Conservation (phyloP, 257 asterid genomes). For the Nicotiana otophora region DNA sequence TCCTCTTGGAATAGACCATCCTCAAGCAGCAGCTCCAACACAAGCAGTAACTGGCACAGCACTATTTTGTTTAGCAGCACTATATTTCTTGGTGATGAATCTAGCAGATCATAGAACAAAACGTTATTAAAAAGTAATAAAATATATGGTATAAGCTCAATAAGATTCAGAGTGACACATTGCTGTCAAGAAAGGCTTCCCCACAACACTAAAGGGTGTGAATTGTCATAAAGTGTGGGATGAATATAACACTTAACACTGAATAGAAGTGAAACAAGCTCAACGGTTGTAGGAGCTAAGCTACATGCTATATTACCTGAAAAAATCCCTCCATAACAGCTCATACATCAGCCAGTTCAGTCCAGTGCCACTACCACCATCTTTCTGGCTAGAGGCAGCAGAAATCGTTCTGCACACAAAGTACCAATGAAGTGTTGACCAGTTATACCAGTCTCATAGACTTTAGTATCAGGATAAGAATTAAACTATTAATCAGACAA, state of each 20-base stretch:
- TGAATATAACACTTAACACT: too few relatives aligned
- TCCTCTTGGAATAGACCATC: background rate
- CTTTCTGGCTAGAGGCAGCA: constrained; percentile 47
- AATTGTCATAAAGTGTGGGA: background rate
- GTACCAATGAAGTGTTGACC: background rate
- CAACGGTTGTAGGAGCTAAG: background rate
- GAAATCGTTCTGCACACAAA: constrained; percentile 47
- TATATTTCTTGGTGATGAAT: constrained; percentile 93
- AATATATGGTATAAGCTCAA: background rate
- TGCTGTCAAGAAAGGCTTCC: background rate
- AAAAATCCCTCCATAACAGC: constrained; percentile 96
- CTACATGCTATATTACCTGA: constrained; percentile 49
- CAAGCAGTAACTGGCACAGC: constrained; percentile 77
- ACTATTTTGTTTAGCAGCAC: constrained; percentile 50
- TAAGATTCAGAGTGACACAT: background rate
- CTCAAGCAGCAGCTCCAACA: constrained; percentile 61
- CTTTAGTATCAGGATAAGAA: background rate
- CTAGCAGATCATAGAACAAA: constrained; percentile 29
- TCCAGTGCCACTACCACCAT: constrained; percentile 54
- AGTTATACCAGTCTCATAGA: background rate
- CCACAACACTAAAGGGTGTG: background rate
- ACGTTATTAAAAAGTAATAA: background rate
- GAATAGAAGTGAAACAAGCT: background rate
- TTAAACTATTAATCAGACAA: background rate
- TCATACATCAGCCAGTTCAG: constrained; percentile 95